These are phyloP conservation scores for Meyerozyma athensensis DNA, from an alignment of 1,139 yeast species.

Conservation along the genomic window DNA sequence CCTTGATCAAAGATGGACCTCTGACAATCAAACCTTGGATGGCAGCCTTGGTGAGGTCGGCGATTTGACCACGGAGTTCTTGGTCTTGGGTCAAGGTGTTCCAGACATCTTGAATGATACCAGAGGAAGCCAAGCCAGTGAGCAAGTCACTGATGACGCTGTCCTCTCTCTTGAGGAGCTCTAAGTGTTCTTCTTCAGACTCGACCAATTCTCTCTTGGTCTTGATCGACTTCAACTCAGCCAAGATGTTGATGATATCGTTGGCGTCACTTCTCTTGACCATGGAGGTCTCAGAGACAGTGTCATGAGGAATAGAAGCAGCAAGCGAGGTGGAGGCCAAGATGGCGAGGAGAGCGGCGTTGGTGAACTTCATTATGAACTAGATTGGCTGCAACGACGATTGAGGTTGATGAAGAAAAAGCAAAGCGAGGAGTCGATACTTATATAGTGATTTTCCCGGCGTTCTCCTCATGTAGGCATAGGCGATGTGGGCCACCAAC, in stretches of 20 bases:
- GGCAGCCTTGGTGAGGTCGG: constrained; percentile 28
- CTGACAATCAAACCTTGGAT: constrained; percentile 34
- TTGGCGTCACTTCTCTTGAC: constrained; percentile 36
- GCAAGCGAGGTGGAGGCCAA: constrained; percentile 38
- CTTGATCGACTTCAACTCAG: constrained; percentile 29
- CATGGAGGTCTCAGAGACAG: constrained; percentile 18
- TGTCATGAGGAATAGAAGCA: constrained; percentile 34
- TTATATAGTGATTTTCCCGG: constrained; percentile 6
- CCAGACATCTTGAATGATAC: constrained; percentile 37
- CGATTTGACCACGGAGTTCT: constrained; percentile 24
- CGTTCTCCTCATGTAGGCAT: constrained; percentile 5
- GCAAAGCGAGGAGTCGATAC: constrained; percentile 4
- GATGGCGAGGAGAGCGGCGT: constrained; percentile 39
- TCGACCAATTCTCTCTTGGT: constrained; percentile 32
- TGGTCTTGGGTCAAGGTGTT: constrained; percentile 30
- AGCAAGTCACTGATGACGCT: constrained; percentile 33
- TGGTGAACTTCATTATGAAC: constrained; percentile 38
- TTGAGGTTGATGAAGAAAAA: not conserved
- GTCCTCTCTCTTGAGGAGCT: constrained; percentile 37
- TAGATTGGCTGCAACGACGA: constrained; percentile 1
- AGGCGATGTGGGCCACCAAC: not conserved
- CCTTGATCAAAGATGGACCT: constrained; percentile 41
- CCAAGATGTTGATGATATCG: constrained; percentile 30
- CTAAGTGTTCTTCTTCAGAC: constrained; percentile 25
- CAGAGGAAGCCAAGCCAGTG: constrained; percentile 35